Evolutionary conservation across 2,329 filamentous ascomycete species (phyloP).

Genomic region (Dactylellina haptotyla): DNA sequence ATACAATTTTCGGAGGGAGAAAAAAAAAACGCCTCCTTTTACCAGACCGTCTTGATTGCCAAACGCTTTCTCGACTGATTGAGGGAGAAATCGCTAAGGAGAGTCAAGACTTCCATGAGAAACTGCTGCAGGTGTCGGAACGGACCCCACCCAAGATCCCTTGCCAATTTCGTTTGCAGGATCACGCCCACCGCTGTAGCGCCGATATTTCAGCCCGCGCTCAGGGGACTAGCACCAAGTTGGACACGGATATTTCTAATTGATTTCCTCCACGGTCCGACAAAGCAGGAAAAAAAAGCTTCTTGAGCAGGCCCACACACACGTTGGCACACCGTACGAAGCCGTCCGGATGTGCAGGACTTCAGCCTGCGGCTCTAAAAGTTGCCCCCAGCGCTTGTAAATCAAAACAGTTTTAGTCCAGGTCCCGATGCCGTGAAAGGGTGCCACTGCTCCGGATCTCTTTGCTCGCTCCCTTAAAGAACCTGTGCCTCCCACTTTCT

Average conservation of each 20-base stretch:
- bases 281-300: not conserved
- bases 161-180: constrained; percentile 51
- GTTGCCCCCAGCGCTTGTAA: constrained; percentile 11
- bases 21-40: constrained; percentile 7
- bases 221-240: constrained; percentile 36
- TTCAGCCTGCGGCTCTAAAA: constrained; percentile 49
- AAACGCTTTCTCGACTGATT: not conserved
- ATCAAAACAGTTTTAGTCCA: constrained; percentile 20
- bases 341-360: constrained; percentile 38
- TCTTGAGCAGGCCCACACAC: constrained; percentile 20
- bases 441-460: not conserved
- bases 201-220: constrained; percentile 34
- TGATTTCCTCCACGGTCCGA: constrained; percentile 37
- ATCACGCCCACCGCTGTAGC: constrained; percentile 33
- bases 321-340: constrained; percentile 28
- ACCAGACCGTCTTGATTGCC: constrained; percentile 4
- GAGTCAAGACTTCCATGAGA: not conserved
- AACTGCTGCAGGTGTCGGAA: constrained; percentile 27
- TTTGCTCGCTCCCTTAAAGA: constrained; percentile 44
- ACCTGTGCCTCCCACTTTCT: constrained; percentile 36
- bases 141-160: constrained; percentile 24
- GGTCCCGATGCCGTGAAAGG: no score
- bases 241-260: constrained; percentile 49
- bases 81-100: not conserved
- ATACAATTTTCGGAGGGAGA: no score